phyloP scores from a whole-genome alignment of 768 basidiomycete species.

The Leucosporidium yakuticum region DNA sequence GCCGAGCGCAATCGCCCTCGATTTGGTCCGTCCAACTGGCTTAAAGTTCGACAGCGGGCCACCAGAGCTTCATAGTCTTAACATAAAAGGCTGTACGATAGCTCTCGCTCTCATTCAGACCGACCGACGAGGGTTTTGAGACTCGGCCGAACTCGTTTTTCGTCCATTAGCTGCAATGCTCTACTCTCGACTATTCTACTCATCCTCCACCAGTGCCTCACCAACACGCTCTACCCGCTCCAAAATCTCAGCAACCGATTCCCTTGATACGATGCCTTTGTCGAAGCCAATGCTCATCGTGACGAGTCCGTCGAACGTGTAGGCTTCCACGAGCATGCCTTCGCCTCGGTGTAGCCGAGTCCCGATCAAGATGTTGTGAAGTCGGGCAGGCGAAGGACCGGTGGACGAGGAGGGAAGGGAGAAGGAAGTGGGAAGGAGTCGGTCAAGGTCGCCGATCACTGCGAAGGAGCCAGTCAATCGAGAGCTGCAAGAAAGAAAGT shows the following conservation, averaged over 20 bases:
- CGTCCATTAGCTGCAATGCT: too few species aligned
- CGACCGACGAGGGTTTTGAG: too few species aligned
- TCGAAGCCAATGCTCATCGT: conserved; percentile 20
- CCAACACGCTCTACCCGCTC: not conserved
- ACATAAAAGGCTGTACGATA: too few species aligned
- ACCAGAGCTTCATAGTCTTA: too few species aligned
- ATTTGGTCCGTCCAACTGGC: too few species aligned
- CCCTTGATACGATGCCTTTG: not conserved
- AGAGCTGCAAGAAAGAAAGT: not conserved
- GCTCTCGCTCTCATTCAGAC: too few species aligned
- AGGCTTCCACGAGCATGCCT: conserved; percentile 24
- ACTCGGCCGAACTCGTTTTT: too few species aligned
- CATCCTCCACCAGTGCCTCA: too few species aligned
- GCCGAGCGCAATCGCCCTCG: too few species aligned
- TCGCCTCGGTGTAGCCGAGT: conserved; percentile 28
- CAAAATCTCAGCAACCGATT: not conserved
- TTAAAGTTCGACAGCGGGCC: too few species aligned
- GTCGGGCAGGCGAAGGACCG: not conserved
- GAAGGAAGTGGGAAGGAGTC: conserved; percentile 21
- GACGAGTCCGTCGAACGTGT: conserved; percentile 20
- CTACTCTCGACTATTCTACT: too few species aligned
- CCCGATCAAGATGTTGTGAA: conserved; percentile 15
- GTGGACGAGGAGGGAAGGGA: not conserved
- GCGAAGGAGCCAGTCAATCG: not conserved
- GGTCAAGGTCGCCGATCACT: conserved; percentile 33